Base-by-base conservation (phyloP, 805 yeast species). In the Zygoascus bituminiphila region DNA sequence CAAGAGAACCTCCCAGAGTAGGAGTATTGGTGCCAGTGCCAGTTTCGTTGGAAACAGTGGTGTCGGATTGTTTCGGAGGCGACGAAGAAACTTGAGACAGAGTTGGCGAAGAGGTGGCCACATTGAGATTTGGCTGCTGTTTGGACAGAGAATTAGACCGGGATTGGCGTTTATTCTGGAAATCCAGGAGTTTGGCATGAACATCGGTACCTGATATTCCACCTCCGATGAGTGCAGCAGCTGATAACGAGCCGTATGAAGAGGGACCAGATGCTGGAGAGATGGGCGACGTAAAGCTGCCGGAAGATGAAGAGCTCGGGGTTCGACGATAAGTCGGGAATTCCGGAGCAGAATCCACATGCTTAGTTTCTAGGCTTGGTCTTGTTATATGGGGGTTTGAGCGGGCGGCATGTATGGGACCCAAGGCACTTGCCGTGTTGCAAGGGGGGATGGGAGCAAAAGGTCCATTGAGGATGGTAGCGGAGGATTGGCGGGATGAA, bases 181-280 rank as follows among this genome's bases (percentile, higher is more conserved):
- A 85, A 0, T 95, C 96, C 63, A 84, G 68, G 33, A 89, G 74
- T 54, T 93, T 73, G 1, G 96, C 96, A 64, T 88, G 96, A 37
- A 88, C 76, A 53, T 85, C 91, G 9, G 93, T 33, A 9, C 51
- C 51, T n/a, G 48, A 20, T 4, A 48, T 21, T 9, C 42, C 44
- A 7, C 50, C 50, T 3, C 50, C 50, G 17, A 47, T 17, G 19
- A 47, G 31, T n/a, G 50, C 50, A 7, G 50, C 45, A 33, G 50
- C 40, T 10, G 42, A 38, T 10, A 45, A 17, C 25, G 29, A 14
- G 17, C 36, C 40, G 25, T 31, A 29, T n/a, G 37, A 21, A n/a
- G 20, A 10, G 17, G 44, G 24, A 17, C 38, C 9, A 21, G 40
- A 33, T 33, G n/a, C 14, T 21, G 36, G 19, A 5, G 39, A 20